Base-by-base conservation (phyloP, 768 basidiomycete genomes). In the Suillus decipiens region DNA sequence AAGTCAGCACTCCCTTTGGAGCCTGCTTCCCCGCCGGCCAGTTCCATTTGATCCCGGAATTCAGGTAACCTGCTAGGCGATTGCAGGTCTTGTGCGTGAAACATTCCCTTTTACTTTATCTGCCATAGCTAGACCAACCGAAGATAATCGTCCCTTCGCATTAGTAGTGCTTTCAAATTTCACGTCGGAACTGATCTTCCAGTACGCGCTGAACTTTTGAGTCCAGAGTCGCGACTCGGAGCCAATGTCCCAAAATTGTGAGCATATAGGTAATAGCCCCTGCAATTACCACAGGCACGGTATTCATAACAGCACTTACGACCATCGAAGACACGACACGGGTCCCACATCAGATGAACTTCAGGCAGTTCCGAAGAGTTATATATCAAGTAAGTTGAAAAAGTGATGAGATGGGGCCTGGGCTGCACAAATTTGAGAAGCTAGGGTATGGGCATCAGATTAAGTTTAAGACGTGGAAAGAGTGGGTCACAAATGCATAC, bases 261-360 rank as follows among this genome's bases (percentile, higher is more conserved):
- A 41, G 17, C 9, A 34, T 1, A 39, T 57, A 28, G 39, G 22
- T 57, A 41, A 57, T 17, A 41, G 6, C 24, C 5, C 10, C 24
- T 50, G 17, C 24, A 57, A 28, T 57, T 36, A 54, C 34, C 17
- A 39, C 39, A 19, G 39, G 17, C 14, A 5, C 24, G 10, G 37
- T 10, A 10, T 57, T 57, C 55, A 41, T 39, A 22, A 17, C 10
- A 41, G 9, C 24, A 57, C 55, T 57, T 57, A 57, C 39, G 6
- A 57, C 28, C 17, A 41, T 28, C 56, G 28, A 57, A 57, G 67
- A 64, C 66, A 61, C 9, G 33, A 12, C 43, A 33, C 24, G 11
- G 22, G 31, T 31, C 33, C 22, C 24, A 39, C 28, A 37, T 51
- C 22, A 34, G 3, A 61, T 3, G 51, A 53, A 31, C 47, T 48